These are phyloP conservation scores for Emericellopsis atlantica DNA, from an alignment of 2,329 filamentous ascomycete species.

Conservation along the genomic window DNA sequence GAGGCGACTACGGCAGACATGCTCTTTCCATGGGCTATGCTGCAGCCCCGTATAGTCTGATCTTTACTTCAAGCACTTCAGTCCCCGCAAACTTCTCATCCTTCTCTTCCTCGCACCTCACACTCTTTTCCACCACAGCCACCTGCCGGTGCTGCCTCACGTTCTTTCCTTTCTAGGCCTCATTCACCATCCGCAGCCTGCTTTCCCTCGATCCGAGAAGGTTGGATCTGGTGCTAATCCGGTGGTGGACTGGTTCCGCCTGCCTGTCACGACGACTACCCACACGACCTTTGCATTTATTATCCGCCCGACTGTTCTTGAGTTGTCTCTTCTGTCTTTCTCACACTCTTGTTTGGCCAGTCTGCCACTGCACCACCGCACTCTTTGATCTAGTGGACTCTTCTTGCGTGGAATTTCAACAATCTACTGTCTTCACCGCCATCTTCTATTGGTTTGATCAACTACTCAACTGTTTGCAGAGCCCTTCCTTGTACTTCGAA, in stretches of 20 bases:
- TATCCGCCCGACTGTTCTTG: background rate
- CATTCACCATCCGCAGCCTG: too few relatives aligned
- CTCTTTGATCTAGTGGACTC: constrained; percentile 14
- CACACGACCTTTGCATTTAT: too few relatives aligned
- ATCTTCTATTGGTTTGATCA: constrained; percentile 4
- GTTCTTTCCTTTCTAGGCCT: too few relatives aligned
- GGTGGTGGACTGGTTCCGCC: background rate
- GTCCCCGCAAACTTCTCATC: too few relatives aligned
- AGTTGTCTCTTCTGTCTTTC: constrained; percentile 5
- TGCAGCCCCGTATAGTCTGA: too few relatives aligned
- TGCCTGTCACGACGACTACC: background rate
- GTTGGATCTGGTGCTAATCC: background rate
- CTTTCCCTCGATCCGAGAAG: too few relatives aligned
- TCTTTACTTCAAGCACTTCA: too few relatives aligned
- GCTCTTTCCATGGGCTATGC: too few relatives aligned
- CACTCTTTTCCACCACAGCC: too few relatives aligned
- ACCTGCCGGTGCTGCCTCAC: too few relatives aligned
- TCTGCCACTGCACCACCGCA: constrained; percentile 9
- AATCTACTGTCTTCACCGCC: constrained; percentile 8
- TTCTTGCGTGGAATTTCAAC: constrained; percentile 14
- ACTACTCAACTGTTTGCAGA: background rate
- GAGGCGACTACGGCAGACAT: too few relatives aligned
- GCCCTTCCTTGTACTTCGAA: constrained; percentile 1
- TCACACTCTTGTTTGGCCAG: constrained; percentile 6
- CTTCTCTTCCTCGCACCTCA: too few relatives aligned